phyloP scores from a whole-genome alignment of 768 basidiomycete species.

The Atractiella rhizophila region DNA sequence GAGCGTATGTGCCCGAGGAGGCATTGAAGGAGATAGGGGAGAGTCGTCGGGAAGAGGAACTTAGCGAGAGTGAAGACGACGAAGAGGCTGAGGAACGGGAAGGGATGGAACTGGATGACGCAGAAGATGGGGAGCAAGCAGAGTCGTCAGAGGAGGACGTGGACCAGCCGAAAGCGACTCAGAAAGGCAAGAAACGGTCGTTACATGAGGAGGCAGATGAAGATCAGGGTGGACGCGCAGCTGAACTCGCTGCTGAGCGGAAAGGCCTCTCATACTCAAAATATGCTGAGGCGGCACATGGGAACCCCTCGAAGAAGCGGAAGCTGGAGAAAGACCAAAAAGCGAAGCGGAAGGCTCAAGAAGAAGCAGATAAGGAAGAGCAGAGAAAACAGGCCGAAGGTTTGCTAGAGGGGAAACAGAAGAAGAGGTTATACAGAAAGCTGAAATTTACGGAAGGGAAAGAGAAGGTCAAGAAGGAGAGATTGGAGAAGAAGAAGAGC shows the following conservation, averaged over 20 bases:
- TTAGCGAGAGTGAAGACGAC: slow-evolving; percentile 20
- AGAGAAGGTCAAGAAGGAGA: slow-evolving; percentile 22
- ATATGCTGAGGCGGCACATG: slow-evolving; percentile 1
- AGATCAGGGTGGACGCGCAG: slow-evolving; percentile 46
- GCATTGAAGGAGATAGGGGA: slow-evolving; percentile 34
- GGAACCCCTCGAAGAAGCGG: slow-evolving; percentile 7
- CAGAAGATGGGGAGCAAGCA: slow-evolving; percentile 18
- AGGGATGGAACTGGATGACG: slow-evolving; percentile 16
- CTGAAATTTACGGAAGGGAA: slow-evolving; percentile 24
- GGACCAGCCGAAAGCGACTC: not conserved
- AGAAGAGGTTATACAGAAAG: slow-evolving; percentile 26
- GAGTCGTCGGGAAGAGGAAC: slow-evolving; percentile 21
- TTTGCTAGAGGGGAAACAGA: slow-evolving; percentile 25
- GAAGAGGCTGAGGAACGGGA: slow-evolving; percentile 21
- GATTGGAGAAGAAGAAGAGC: slow-evolving; percentile 4
- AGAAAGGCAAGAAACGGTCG: slow-evolving; percentile 16
- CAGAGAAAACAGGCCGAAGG: slow-evolving; percentile 25
- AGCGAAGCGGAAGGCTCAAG: slow-evolving; percentile 5
- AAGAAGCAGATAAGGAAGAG: slow-evolving; percentile 7
- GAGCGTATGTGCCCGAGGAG: slow-evolving; percentile 28
- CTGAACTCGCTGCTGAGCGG: slow-evolving; percentile 67
- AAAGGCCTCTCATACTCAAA: slow-evolving; percentile 20
- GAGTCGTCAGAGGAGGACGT: slow-evolving; percentile 18
- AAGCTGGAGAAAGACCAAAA: slow-evolving; percentile 7
- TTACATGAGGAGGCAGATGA: slow-evolving; percentile 27